Evolutionary conservation across 805 yeast species (phyloP), one percentile per base, ranked within the genome.

Genomic region (Zygosaccharomyces kombuchaensis): DNA sequence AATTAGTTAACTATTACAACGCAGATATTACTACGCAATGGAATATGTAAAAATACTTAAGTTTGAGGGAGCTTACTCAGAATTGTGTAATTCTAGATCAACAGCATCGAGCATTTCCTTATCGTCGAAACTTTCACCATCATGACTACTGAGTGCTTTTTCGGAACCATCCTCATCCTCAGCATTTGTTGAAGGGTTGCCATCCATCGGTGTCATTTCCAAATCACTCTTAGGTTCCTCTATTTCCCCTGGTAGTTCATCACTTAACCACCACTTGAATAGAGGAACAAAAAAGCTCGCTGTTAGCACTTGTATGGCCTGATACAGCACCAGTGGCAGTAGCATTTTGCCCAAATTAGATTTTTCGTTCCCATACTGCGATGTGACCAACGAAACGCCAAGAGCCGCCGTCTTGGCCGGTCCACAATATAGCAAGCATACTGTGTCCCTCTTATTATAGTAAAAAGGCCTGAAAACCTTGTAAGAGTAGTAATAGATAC

Each of bases 401-500:
- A 88, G 70, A 0, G 96, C 96, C 0, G 95, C 96, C 1, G 96
- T 88, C 64, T 88, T 89, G 2, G 96, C 96, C 4, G 95, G 91
- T 9, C 95, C 96, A 65, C 96, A 87, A 48, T 87, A 74, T 84
- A 88, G 76, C 41, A 89, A 76, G 9, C 90, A 74, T 29, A 87
- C 86, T 0, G 96, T 78, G 58, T 89, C 96, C 42, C 70, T 64
- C 54, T 82, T 77, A 56, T 74, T 72, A 64, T 84, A 84, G 64
- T 83, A 84, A 56, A 85, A 87, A 1, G 91, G 91, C 44, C 72
- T 64, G 44, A 68, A 67, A 9, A 66, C 32, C 45, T 58, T 63
- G 47, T 68, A 69, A 1, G 70, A 49, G 53, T 63, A 65, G 5
- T 54, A 72, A 56, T 86, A 85, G 0, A 64, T 3, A 27, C 36